Percentiles rank a stretch among this genome's conserved stretches.
phyloP scores from a whole-genome alignment of 2,329 filamentous ascomycete genomes.

The Mariannaea sp. region DNA sequence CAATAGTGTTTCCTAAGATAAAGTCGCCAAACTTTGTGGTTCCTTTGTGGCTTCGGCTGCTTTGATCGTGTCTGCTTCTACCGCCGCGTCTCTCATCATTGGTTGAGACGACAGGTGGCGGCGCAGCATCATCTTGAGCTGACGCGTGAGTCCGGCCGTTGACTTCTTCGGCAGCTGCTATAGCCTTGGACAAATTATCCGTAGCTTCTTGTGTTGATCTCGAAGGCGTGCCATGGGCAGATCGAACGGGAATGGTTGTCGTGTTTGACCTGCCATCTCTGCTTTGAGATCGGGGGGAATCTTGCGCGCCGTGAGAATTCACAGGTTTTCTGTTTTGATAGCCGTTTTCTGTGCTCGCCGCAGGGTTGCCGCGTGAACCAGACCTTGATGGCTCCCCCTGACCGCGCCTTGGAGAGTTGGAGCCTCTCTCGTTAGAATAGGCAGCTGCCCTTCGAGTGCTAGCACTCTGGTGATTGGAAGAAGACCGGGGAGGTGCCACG shows the following conservation, averaged over 20 bases:
- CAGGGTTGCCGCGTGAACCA: conserved; percentile 42
- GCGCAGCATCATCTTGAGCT: conserved; percentile 46
- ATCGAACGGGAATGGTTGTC: conserved; percentile 52
- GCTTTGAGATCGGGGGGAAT: conserved; percentile 46
- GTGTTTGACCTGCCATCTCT: conserved; percentile 47
- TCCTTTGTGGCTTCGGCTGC: conserved; percentile 60
- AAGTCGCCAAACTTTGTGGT: conserved; percentile 90
- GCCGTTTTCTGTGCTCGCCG: conserved; percentile 36
- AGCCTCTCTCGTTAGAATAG: conserved; percentile 51
- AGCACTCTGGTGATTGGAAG: conserved; percentile 63
- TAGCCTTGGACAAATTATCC: conserved; percentile 76
- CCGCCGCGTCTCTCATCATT: conserved; percentile 54
- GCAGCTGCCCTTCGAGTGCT: conserved; percentile 52
- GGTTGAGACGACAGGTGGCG: conserved; percentile 51
- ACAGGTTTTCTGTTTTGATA: conserved; percentile 41
- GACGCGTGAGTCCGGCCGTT: conserved; percentile 38
- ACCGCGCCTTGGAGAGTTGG: conserved; percentile 49
- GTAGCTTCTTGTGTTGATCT: conserved; percentile 75
- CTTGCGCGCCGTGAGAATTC: conserved; percentile 39
- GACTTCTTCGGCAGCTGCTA: conserved; percentile 48
- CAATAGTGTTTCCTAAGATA: conserved; percentile 91
- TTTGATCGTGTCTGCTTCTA: conserved; percentile 65
- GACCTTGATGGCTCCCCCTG: conserved; percentile 44
- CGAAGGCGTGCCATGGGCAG: conserved; percentile 49
- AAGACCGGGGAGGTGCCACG: conserved; percentile 79